Evolutionary conservation across 164 flowering plant species (phyloP).

Genomic region (Berberis thunbergii): DNA sequence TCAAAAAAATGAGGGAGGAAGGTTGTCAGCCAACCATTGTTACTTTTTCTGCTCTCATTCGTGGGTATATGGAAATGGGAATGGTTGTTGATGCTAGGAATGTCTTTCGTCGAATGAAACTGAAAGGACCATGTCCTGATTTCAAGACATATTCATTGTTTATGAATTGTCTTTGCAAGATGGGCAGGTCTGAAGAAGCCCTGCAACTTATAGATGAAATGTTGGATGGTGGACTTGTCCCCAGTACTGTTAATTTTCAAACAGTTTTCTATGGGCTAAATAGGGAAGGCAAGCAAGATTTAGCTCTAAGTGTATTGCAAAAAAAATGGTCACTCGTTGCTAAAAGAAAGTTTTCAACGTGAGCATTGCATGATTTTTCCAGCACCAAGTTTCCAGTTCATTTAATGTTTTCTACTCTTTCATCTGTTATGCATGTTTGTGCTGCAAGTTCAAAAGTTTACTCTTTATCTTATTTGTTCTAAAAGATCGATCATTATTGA

Average conservation of each 20-base stretch:
- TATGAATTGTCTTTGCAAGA: constrained; percentile 52
- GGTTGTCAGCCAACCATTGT: constrained; percentile 63
- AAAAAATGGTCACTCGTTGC: constrained; percentile 36
- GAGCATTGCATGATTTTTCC: too few relatives aligned
- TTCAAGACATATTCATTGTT: constrained; percentile 71
- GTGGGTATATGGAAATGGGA: constrained; percentile 53
- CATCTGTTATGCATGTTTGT: too few relatives aligned
- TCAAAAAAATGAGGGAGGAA: constrained; percentile 42
- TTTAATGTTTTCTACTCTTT: too few relatives aligned
- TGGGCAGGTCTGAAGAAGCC: constrained; percentile 70
- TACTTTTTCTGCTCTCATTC: constrained; percentile 64
- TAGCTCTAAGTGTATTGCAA: constrained; percentile 48
- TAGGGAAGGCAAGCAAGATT: constrained; percentile 70
- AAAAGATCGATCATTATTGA: too few relatives aligned
- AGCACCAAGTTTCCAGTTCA: too few relatives aligned
- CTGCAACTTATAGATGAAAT: constrained; percentile 61
- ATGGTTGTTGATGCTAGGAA: constrained; percentile 59
- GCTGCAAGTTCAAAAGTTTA: too few relatives aligned
- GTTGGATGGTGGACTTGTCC: constrained; percentile 51
- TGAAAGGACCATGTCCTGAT: constrained; percentile 75
- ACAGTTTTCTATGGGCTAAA: constrained; percentile 65
- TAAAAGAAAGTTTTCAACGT: constrained; percentile 25
- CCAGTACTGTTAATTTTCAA: constrained; percentile 62
- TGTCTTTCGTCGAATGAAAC: constrained; percentile 39
- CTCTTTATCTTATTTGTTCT: too few relatives aligned